Conservation (phyloP, 2,329 filamentous ascomycete species). For the Clathrospora elynae region DNA sequence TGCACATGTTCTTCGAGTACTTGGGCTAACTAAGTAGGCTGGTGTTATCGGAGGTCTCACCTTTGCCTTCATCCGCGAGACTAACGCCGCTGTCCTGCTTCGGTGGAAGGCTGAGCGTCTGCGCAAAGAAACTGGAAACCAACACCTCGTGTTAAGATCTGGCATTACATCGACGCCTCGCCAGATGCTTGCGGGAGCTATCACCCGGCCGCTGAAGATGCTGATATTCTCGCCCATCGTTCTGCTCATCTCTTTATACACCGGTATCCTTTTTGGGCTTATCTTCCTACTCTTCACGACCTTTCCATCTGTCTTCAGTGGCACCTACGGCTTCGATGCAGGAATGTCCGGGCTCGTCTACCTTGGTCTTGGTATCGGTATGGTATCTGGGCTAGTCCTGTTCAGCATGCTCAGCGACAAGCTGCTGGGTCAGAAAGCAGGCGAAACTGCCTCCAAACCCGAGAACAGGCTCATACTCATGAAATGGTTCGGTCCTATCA, state of each 20-base stretch:
- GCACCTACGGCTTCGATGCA: conserved; percentile 72
- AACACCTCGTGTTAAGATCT: too few species aligned
- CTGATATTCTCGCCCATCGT: neutral
- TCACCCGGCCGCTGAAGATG: neutral
- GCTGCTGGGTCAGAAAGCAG: conserved; percentile 1
- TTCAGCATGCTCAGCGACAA: conserved; percentile 13
- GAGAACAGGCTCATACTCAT: conserved; percentile 19
- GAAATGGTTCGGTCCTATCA: conserved; percentile 16
- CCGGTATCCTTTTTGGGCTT: neutral
- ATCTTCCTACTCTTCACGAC: neutral
- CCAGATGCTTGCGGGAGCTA: neutral
- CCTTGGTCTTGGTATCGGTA: conserved; percentile 66
- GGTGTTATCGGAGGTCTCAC: too few species aligned
- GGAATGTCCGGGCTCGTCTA: conserved; percentile 75
- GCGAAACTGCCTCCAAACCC: conserved; percentile 20
- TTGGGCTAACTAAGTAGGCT: too few species aligned
- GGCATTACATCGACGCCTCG: too few species aligned
- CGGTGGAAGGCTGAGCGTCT: too few species aligned
- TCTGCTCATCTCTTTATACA: neutral
- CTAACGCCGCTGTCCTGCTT: too few species aligned
- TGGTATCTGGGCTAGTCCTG: conserved; percentile 29
- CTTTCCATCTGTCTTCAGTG: conserved; percentile 74
- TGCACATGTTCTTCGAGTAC: too few species aligned
- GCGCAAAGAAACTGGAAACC: neutral
- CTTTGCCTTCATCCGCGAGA: too few species aligned